These are phyloP conservation scores for Fragilaria crotonensis DNA, from an alignment of 108 stramenopile species.

Conservation along the genomic window DNA sequence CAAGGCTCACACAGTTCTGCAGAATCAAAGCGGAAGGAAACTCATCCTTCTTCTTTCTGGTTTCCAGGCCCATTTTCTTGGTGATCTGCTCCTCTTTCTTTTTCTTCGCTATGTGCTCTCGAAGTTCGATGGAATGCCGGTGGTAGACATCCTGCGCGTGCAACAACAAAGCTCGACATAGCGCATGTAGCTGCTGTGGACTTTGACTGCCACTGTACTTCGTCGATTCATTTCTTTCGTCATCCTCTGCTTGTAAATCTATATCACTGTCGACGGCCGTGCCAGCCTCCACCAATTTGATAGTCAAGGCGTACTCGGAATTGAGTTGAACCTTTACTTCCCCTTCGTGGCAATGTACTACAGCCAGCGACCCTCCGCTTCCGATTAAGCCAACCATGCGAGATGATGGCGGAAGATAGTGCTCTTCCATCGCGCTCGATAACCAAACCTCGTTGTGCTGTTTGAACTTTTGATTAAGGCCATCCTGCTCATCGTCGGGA, in stretches of 20 bases:
- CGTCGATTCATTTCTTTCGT: not conserved
- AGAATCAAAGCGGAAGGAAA: slow-evolving; percentile 47
- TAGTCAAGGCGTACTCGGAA: slow-evolving; percentile 68
- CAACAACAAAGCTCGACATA: slow-evolving; percentile 68
- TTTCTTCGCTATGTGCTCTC: slow-evolving; percentile 21
- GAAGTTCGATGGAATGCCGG: slow-evolving; percentile 43
- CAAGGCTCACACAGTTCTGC: slow-evolving; percentile 58
- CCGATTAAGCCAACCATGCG: slow-evolving; percentile 35
- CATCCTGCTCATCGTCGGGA: slow-evolving; percentile 18
- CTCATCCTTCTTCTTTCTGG: slow-evolving; percentile 32
- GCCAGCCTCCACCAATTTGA: slow-evolving; percentile 75
- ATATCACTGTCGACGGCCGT: slow-evolving; percentile 2
- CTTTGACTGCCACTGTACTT: slow-evolving; percentile 62
- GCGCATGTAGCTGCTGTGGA: slow-evolving; percentile 43
- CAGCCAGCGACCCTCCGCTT: slow-evolving; percentile 38
- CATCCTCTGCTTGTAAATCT: not conserved
- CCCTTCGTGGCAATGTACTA: slow-evolving; percentile 81
- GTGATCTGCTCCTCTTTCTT: slow-evolving; percentile 20
- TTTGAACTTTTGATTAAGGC: not conserved
- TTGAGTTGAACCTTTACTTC: slow-evolving; percentile 84
- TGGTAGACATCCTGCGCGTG: slow-evolving; percentile 80
- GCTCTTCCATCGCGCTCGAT: slow-evolving; percentile 68
- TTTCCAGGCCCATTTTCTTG: slow-evolving; percentile 31
- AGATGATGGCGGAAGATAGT: slow-evolving; percentile 67
- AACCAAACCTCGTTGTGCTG: slow-evolving; percentile 41